Evolutionary conservation across 2,329 filamentous ascomycete species (phyloP).

Genomic region (Arthroderma uncinatum): DNA sequence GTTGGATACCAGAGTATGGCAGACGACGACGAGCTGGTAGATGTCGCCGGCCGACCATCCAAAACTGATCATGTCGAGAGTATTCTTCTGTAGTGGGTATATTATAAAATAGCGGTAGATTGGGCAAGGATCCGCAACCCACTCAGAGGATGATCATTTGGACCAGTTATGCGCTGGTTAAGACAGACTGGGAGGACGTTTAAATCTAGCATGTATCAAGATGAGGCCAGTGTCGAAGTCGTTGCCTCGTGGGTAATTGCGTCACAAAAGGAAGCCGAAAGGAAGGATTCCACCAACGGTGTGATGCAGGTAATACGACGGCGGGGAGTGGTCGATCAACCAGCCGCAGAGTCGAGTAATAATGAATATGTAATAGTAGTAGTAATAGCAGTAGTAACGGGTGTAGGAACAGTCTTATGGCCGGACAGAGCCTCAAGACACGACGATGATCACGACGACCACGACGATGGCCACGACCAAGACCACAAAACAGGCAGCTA

Average conservation of each 20-base stretch:
- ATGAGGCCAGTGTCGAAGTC: too few relatives aligned
- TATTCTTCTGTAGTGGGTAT: not conserved
- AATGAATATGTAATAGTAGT: not conserved
- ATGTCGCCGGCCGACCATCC: constrained; percentile 14
- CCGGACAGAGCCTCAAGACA: not conserved
- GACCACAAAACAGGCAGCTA: not conserved
- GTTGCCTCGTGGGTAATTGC: not conserved
- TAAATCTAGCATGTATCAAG: too few relatives aligned
- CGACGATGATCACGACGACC: too few relatives aligned
- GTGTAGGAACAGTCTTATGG: not conserved
- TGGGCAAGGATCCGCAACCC: not conserved
- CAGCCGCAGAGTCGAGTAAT: not conserved
- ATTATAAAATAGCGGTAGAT: not conserved
- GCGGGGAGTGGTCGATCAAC: not conserved
- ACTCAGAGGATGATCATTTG: not conserved
- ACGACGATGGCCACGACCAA: too few relatives aligned
- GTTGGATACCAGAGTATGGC: constrained; percentile 12
- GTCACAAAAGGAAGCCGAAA: not conserved
- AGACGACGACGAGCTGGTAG: constrained; percentile 12
- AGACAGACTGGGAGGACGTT: too few relatives aligned
- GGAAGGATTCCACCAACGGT: not conserved
- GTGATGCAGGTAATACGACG: not conserved
- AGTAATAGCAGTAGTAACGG: not conserved
- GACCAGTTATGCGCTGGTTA: not conserved
- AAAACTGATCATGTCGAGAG: constrained; percentile 12